phyloP scores from a whole-genome alignment of 129 eudicot genomes.

The Centaurea solstitialis region DNA sequence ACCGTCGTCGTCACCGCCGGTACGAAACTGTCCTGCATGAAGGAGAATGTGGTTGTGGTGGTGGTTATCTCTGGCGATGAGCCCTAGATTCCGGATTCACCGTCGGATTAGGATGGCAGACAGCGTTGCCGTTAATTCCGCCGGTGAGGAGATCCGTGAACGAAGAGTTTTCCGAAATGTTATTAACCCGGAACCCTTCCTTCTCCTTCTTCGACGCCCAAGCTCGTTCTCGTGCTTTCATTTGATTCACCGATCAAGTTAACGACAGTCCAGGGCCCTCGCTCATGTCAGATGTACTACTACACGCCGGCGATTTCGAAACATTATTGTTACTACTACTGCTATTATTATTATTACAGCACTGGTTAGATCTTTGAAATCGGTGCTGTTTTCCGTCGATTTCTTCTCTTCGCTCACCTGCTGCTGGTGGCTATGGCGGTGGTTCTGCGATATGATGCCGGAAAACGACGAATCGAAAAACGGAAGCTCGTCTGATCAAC shows the following conservation, averaged over 20 bases:
- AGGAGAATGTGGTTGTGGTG: slow-evolving; percentile 41
- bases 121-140: slow-evolving; percentile 31
- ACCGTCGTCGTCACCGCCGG: slow-evolving; percentile 43
- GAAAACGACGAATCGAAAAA: slow-evolving; percentile 49
- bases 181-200: slow-evolving; percentile 48
- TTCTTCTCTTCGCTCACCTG: slow-evolving; percentile 11
- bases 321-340: neutral
- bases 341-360: neutral
- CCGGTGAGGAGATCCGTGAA: slow-evolving; percentile 80
- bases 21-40: slow-evolving; percentile 20
- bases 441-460: slow-evolving; percentile 26
- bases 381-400: neutral
- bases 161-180: slow-evolving; percentile 37
- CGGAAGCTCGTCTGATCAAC: slow-evolving; percentile 68
- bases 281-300: slow-evolving; percentile 84
- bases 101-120: slow-evolving; percentile 24
- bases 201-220: slow-evolving; percentile 68
- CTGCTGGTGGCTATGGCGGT: neutral
- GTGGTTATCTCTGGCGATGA: slow-evolving; percentile 38
- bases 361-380: slow-evolving; percentile 36
- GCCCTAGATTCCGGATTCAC: slow-evolving; percentile 31
- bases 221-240: slow-evolving; percentile 77
- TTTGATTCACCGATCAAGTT: slow-evolving; percentile 67
- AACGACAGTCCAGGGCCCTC: slow-evolving; percentile 22
- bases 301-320: slow-evolving; percentile 61